Conservation (phyloP, 2,329 filamentous ascomycete genomes). For the Aspergillus costaricaensis region DNA sequence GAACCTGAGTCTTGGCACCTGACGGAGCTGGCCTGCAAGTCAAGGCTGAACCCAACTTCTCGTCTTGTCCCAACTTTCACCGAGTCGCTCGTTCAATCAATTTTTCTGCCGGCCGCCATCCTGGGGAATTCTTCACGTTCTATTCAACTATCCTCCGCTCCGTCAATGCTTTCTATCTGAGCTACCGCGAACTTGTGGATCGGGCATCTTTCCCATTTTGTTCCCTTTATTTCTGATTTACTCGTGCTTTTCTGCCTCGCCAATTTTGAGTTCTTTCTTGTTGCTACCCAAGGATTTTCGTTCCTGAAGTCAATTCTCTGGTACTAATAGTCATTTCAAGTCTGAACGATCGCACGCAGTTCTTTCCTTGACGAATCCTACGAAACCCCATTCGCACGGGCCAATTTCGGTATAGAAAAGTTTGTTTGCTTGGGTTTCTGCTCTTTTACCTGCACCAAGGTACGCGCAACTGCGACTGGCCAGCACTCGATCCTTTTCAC, state of each 20-base stretch:
- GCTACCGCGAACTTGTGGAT: neutral
- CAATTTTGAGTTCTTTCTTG: neutral
- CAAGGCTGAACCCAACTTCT: neutral
- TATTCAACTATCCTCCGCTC: neutral
- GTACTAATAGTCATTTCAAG: slow-evolving; percentile 31
- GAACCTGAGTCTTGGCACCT: slow-evolving; percentile 5
- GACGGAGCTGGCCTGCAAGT: neutral
- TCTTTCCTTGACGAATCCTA: slow-evolving; percentile 46
- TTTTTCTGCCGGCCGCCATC: neutral
- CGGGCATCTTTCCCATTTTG: neutral
- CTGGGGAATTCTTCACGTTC: neutral
- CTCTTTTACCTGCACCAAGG: slow-evolving; percentile 25
- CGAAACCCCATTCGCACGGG: slow-evolving; percentile 40
- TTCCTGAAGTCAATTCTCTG: neutral
- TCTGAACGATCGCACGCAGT: slow-evolving; percentile 36
- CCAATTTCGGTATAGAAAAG: slow-evolving; percentile 36
- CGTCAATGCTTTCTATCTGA: neutral
- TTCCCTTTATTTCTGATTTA: neutral
- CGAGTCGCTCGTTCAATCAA: neutral
- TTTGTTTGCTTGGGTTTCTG: slow-evolving; percentile 26
- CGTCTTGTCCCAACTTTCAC: neutral
- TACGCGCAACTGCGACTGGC: slow-evolving; percentile 13
- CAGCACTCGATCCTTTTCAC: neutral
- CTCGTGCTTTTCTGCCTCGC: neutral
- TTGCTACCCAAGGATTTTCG: neutral